Conservation (phyloP, 805 yeast genomes). For the Lipomyces kockii region DNA sequence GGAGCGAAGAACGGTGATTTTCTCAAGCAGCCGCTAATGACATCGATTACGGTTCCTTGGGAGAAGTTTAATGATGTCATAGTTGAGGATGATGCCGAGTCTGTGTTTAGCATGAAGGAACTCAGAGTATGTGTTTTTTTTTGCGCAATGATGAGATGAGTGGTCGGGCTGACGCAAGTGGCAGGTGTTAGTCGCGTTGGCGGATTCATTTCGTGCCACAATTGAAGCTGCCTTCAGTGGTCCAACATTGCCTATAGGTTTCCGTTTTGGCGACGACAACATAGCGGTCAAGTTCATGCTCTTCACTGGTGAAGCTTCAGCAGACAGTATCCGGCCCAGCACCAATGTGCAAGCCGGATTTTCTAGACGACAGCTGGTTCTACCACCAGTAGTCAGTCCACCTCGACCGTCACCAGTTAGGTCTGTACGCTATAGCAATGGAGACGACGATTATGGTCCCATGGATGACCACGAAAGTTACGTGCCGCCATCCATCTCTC, state of each 20-base stretch:
- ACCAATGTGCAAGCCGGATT: background rate
- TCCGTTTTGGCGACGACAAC: slow-evolving; percentile 16
- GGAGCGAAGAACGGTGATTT: slow-evolving; percentile 13
- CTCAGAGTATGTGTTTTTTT: slow-evolving; percentile 23
- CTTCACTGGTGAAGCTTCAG: slow-evolving; percentile 22
- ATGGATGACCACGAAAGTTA: background rate
- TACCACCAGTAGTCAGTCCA: background rate
- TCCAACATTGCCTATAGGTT: slow-evolving; percentile 26
- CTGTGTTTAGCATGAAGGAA: slow-evolving; percentile 26
- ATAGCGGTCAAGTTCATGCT: slow-evolving; percentile 18
- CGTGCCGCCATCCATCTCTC: background rate
- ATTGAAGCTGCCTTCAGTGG: slow-evolving; percentile 27
- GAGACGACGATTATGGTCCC: background rate
- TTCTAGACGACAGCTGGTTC: background rate
- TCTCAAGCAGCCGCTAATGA: slow-evolving; percentile 32
- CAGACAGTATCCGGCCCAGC: background rate
- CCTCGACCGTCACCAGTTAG: background rate
- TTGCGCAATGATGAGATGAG: background rate
- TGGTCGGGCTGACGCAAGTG: background rate
- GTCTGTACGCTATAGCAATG: background rate
- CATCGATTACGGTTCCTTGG: slow-evolving; percentile 22
- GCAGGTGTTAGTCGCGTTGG: slow-evolving; percentile 24
- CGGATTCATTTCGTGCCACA: slow-evolving; percentile 17
- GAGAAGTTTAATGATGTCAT: slow-evolving; percentile 23
- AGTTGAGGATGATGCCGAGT: slow-evolving; percentile 12